Evolutionary conservation across 2,329 filamentous ascomycete species (phyloP).

Genomic region (Aspergillus vadensis): DNA sequence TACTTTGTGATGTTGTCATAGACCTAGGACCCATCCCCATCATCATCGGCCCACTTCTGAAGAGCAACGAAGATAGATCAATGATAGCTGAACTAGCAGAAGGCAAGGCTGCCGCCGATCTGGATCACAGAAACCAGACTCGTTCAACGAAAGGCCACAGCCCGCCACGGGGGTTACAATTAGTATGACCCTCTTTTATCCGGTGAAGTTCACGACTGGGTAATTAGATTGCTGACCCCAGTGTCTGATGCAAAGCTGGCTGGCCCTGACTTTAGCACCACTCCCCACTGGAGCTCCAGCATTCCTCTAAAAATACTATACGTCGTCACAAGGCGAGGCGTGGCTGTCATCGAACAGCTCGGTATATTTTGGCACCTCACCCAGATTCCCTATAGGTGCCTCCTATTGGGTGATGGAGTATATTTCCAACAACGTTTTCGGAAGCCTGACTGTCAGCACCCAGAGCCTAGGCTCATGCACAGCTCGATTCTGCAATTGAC

Average conservation of each 20-base stretch:
- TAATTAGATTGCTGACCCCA: neutral
- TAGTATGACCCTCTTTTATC: neutral
- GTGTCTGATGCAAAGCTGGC: neutral
- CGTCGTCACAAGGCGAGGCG: neutral
- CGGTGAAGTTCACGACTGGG: neutral
- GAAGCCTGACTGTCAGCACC: too few species aligned
- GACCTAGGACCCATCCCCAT: neutral
- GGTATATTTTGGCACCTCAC: neutral
- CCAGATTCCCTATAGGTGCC: neutral
- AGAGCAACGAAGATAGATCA: neutral
- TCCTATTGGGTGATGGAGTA: neutral
- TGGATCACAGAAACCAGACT: neutral
- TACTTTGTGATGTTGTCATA: neutral
- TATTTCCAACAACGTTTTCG: too few species aligned
- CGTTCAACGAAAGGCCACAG: too few species aligned
- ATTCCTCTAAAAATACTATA: neutral
- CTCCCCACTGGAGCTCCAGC: neutral
- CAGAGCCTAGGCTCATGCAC: too few species aligned
- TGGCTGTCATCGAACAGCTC: neutral
- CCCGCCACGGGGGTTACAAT: neutral
- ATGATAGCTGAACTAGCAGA: neutral
- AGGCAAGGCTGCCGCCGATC: neutral
- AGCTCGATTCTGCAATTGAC: neutral
- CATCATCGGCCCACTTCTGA: neutral
- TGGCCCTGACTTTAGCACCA: neutral